phyloP scores from a whole-genome alignment of 2,329 filamentous ascomycete genomes.

The Aspergillus proliferans region DNA sequence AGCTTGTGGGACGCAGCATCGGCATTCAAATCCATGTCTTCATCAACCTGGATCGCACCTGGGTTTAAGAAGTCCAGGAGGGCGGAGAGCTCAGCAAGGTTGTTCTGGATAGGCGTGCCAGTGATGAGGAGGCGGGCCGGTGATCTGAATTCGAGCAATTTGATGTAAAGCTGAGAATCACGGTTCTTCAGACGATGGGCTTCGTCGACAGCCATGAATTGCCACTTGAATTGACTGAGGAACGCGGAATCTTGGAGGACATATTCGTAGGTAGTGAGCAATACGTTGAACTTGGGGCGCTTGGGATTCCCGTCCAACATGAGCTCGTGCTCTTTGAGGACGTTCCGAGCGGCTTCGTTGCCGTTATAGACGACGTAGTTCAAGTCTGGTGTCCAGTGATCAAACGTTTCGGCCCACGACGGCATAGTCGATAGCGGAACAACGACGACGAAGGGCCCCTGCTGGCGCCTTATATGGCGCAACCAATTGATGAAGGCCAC shows the following conservation, averaged over 20 bases:
- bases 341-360: slow-evolving; percentile 74
- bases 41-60: slow-evolving; percentile 84
- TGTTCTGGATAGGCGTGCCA: slow-evolving; percentile 96
- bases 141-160: slow-evolving; percentile 76
- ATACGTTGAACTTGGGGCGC: slow-evolving; percentile 93
- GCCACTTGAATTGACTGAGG: slow-evolving; percentile 89
- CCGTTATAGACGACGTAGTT: slow-evolving; percentile 98
- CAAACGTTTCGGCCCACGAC: slow-evolving; percentile 97
- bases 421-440: slow-evolving; percentile 95
- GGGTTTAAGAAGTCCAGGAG: slow-evolving; percentile 96
- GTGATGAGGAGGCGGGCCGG: slow-evolving; percentile 90
- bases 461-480: slow-evolving; percentile 78
- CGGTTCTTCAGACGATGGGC: slow-evolving; percentile 95
- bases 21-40: slow-evolving; percentile 77
- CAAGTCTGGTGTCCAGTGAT: slow-evolving; percentile 88
- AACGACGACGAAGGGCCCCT: slow-evolving; percentile 95
- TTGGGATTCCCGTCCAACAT: slow-evolving; percentile 78
- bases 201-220: slow-evolving; percentile 92
- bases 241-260: slow-evolving; percentile 81
- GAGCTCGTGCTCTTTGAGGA: slow-evolving; percentile 85
- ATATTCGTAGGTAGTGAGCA: slow-evolving; percentile 96
- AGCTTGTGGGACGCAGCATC: slow-evolving; percentile 82
- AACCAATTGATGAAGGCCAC: slow-evolving; percentile 97
- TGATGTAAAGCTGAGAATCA: slow-evolving; percentile 86
- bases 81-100: slow-evolving; percentile 82